phyloP scores from a whole-genome alignment of 2,329 filamentous ascomycete genomes.

The Curvularia spicifera region DNA sequence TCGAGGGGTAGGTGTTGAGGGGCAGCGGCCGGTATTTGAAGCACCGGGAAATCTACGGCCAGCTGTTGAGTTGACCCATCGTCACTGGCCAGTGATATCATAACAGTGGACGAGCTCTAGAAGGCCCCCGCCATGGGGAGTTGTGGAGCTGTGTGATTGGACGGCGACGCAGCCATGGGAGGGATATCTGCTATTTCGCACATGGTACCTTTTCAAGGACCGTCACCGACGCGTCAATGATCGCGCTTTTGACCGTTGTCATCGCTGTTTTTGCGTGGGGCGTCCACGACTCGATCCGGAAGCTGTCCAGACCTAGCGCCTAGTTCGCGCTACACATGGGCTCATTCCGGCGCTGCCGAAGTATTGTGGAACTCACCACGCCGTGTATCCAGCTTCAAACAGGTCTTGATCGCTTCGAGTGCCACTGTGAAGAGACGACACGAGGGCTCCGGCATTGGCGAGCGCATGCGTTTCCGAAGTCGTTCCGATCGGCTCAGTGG shows the following conservation, averaged over 20 bases:
- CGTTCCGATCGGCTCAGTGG: slow-evolving; percentile 13
- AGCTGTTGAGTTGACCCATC: slow-evolving; percentile 32
- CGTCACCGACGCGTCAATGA: slow-evolving; percentile 21
- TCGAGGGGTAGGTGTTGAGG: slow-evolving; percentile 32
- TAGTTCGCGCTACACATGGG: slow-evolving; percentile 4
- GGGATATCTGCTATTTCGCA: slow-evolving; percentile 8
- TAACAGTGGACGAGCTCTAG: slow-evolving; percentile 26
- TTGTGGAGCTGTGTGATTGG: slow-evolving; percentile 9
- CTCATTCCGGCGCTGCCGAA: slow-evolving; percentile 7
- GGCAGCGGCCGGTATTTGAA: slow-evolving; percentile 39
- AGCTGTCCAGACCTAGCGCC: slow-evolving; percentile 1
- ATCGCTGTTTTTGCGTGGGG: slow-evolving; percentile 11
- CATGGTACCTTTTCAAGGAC: slow-evolving; percentile 15
- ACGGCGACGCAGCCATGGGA: background rate
- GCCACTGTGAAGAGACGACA: background rate
- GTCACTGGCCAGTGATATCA: slow-evolving; percentile 46
- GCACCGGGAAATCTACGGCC: slow-evolving; percentile 19
- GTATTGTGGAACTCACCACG: background rate
- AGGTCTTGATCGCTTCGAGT: background rate
- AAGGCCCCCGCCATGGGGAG: slow-evolving; percentile 12
- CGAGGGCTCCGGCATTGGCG: background rate
- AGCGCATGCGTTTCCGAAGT: slow-evolving; percentile 11
- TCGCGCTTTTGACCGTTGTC: slow-evolving; percentile 10
- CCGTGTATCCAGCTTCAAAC: background rate
- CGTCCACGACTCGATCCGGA: slow-evolving; percentile 1